Evolutionary conservation across 352 stramenopile genomes (phyloP), one percentile per base, ranked within the genome.

Genomic region (Globisporangium rhizosaccharum): DNA sequence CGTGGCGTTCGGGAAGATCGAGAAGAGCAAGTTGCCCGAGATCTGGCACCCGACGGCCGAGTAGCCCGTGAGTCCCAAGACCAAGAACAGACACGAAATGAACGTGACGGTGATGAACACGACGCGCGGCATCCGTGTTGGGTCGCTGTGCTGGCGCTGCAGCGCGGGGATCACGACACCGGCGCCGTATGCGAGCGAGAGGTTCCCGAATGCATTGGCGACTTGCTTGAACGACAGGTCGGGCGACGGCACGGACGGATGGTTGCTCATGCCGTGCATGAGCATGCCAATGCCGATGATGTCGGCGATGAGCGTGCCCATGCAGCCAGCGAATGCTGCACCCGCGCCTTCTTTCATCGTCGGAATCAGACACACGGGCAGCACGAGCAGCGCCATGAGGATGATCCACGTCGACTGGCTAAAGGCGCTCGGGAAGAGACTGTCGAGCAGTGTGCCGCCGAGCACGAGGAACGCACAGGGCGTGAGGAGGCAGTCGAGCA

Each of bases 401-500:
- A 78, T 68, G 55, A 81, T 81, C 79, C 79, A 89, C 6, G 67
- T 82, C 25, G 65, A 70, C 30, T 73, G 51, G 30, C 54, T 71
- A 51, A 86, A 80, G n/a, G 75, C 62, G 4, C 54, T 66, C 0
- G 75, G 70, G 61, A 87, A 89, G 26, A 89, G 75, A 4, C 57
- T 61, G 48, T 73, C 60, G 2, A 86, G 62, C 17, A 87, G 50
- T 18, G 63, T 75, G 39, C 79, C 75, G 12, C 76, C 76, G n/a
- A 88, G 72, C 46, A 88, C 75, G 15, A 33, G 37, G 53, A 76
- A 67, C 37, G 55, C 47, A 20, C 56, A 65, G 15, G 61, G 55
- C 2, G 50, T 33, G 28, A 67, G 42, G 15, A 65, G 26, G 30
- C 61, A 67, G 15, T 26, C 28, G 14, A 30, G 18, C 7, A 68